phyloP scores from a whole-genome alignment of 2,329 filamentous ascomycete genomes.

The Cercospora citrullina region DNA sequence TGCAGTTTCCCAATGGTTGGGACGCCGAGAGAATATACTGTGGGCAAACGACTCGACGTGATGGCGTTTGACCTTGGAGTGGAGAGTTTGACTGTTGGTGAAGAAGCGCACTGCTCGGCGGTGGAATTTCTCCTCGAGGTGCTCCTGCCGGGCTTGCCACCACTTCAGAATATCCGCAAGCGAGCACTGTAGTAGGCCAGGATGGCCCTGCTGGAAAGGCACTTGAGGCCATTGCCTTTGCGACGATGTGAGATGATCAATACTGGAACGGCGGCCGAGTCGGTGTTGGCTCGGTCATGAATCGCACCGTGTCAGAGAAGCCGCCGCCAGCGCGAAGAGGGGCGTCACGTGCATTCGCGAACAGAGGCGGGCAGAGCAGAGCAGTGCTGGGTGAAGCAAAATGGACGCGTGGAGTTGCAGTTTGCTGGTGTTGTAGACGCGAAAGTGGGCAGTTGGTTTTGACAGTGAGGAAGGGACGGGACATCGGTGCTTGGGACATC shows the following conservation, averaged over 20 bases:
- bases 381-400: neutral
- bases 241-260: neutral
- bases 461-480: neutral
- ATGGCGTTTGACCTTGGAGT: neutral
- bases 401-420: neutral
- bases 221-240: neutral
- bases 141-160: neutral
- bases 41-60: neutral
- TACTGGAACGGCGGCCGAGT: neutral
- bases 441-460: neutral
- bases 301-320: conserved; percentile 8
- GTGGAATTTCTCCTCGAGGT: neutral
- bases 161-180: neutral
- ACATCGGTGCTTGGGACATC: neutral
- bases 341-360: neutral
- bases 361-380: neutral
- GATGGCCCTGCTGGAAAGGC: neutral
- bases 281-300: conserved; percentile 2
- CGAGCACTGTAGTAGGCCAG: neutral
- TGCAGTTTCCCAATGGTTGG: neutral
- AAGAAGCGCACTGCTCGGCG: neutral
- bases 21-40: neutral
- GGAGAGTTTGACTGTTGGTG: neutral
- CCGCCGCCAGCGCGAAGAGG: neutral
- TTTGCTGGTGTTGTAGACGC: neutral